Percentiles rank a stretch among this genome's conserved stretches.
These are phyloP conservation scores for Coprinellus micaceus DNA, from an alignment of 768 basidiomycete genomes.

Conservation along the genomic window DNA sequence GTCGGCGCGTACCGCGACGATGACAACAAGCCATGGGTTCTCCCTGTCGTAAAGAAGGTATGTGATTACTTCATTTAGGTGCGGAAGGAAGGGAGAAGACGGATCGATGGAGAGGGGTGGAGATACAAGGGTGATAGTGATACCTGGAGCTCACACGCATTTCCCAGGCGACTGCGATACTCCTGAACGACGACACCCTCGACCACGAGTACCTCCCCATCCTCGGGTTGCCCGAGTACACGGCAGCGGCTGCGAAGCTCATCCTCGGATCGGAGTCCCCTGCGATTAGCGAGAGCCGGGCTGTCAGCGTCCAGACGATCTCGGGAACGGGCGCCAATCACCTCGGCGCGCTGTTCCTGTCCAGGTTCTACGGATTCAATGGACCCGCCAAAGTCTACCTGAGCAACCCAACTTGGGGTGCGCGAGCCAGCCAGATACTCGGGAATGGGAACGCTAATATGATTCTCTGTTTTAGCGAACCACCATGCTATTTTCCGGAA, in stretches of 20 bases:
- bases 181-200: slow-evolving; percentile 65
- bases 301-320: slow-evolving; percentile 85
- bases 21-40: slow-evolving; percentile 84
- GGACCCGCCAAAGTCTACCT: slow-evolving; percentile 70
- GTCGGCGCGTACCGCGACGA: slow-evolving; percentile 93
- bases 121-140: neutral
- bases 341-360: slow-evolving; percentile 83
- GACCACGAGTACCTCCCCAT: slow-evolving; percentile 95
- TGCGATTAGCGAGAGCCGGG: slow-evolving; percentile 67
- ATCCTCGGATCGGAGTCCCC: slow-evolving; percentile 73
- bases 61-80: neutral
- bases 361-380: slow-evolving; percentile 74
- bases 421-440: slow-evolving; percentile 23
- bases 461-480: slow-evolving; percentile 49
- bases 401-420: slow-evolving; percentile 95
- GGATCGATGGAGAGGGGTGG: too few species aligned
- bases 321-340: slow-evolving; percentile 97
- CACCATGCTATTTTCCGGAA: slow-evolving; percentile 90
- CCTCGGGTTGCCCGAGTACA: slow-evolving; percentile 82
- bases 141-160: neutral
- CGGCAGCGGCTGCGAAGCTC: slow-evolving; percentile 73
- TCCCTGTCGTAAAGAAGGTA: slow-evolving; percentile 89
- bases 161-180: slow-evolving; percentile 63
- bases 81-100: too few species aligned
- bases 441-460: slow-evolving; percentile 3